A percentile compares a stretch with the other conserved stretches of the same genome.
Conservation (phyloP, 2,329 filamentous ascomycete genomes). For the Amesomyces nigricolor region DNA sequence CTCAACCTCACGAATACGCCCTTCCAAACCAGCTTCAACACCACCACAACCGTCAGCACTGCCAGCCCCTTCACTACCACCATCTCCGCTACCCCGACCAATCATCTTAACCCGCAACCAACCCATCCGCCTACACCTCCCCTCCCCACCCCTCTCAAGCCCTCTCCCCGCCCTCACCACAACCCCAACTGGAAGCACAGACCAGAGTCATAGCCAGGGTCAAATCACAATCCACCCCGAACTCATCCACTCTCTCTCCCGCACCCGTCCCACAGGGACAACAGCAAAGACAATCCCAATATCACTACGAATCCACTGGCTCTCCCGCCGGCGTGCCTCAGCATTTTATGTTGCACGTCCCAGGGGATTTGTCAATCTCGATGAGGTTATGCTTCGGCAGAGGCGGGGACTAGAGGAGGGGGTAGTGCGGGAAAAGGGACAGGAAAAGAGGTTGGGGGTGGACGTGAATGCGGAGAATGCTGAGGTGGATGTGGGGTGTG, state of each 20-base stretch:
- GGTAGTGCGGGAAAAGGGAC: no score
- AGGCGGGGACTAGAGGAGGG: no score
- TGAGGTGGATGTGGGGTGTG: slow-evolving; percentile 6
- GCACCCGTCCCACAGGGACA: no score
- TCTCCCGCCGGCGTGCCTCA: slow-evolving; percentile 22
- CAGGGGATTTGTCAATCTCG: slow-evolving; percentile 1
- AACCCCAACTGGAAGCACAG: slow-evolving; percentile 3
- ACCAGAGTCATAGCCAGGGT: no score
- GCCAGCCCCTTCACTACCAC: no score
- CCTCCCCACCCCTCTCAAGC: slow-evolving; percentile 36
- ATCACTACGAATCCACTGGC: slow-evolving; percentile 11
- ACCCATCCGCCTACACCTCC: neutral
- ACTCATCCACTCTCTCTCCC: neutral
- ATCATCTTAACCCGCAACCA: neutral
- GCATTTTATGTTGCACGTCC: slow-evolving; percentile 25
- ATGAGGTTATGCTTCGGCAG: no score
- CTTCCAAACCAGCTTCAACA: no score
- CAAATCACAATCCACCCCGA: slow-evolving; percentile 9
- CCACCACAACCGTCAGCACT: no score
- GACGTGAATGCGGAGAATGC: no score
- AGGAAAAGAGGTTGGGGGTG: no score
- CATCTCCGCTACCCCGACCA: no score
- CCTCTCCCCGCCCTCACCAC: slow-evolving; percentile 36
- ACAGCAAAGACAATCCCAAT: no score
- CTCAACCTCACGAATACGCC: neutral